These are phyloP conservation scores for Phytophthora meadii DNA, from an alignment of 352 stramenopile species.

Conservation along the genomic window DNA sequence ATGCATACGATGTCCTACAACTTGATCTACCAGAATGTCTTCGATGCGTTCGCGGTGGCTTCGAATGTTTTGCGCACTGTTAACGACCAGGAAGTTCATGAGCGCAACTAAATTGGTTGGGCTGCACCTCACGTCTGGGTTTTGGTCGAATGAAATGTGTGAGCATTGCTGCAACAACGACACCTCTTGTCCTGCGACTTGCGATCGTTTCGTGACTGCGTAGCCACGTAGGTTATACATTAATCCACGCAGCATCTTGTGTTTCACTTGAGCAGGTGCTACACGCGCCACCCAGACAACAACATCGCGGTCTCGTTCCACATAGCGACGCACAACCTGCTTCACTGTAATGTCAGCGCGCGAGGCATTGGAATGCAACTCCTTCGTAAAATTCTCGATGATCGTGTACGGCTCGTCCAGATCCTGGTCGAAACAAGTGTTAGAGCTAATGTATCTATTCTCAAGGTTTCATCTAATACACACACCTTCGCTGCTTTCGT, in stretches of 20 bases:
- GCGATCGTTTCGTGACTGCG: conserved; percentile 2
- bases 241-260: conserved; percentile 18
- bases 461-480: too few relatives aligned
- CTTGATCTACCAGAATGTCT: conserved; percentile 4
- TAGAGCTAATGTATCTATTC: too few relatives aligned
- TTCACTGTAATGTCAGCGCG: conserved; percentile 14
- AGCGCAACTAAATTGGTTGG: too few relatives aligned
- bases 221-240: conserved; percentile 11
- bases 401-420: conserved; percentile 7
- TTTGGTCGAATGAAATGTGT: too few relatives aligned
- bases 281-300: conserved; percentile 13
- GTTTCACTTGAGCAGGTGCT: conserved; percentile 5
- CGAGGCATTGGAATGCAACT: conserved; percentile 11
- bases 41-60: conserved; percentile 18
- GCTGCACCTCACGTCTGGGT: too few relatives aligned
- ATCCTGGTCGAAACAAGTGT: background rate
- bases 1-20: conserved; percentile 1
- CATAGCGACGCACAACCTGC: conserved; percentile 18
- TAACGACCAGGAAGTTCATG: too few relatives aligned
- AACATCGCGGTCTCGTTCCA: conserved; percentile 11
- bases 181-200: too few relatives aligned
- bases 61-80: too few relatives aligned
- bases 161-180: too few relatives aligned
- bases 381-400: conserved; percentile 16
- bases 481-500: conserved; percentile 33